Percentiles rank a stretch among this genome's conserved stretches.
phyloP scores from a whole-genome alignment of 345 rosid genomes.

The thale cress (Arabidopsis thaliana) region DNA sequence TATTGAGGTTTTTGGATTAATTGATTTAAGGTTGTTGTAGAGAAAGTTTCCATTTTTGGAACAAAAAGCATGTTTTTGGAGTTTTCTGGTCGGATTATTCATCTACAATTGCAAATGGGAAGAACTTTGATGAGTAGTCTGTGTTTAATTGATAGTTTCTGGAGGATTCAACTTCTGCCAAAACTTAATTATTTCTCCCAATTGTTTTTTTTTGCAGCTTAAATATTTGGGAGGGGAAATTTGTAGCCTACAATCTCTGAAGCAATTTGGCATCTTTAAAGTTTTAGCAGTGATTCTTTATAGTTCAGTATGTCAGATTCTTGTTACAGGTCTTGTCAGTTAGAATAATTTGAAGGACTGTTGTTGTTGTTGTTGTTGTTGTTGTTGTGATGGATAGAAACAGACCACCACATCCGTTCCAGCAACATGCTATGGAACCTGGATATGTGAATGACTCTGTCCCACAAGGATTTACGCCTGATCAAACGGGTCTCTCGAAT shows the following conservation, averaged over 20 bases:
- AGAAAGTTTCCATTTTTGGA: slow-evolving; percentile 22
- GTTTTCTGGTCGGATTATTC: slow-evolving; percentile 27
- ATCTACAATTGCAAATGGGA: slow-evolving; percentile 7
- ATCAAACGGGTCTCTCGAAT: slow-evolving; percentile 46
- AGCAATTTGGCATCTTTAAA: slow-evolving; percentile 30
- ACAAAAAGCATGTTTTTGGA: slow-evolving; percentile 37
- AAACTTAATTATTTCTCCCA: slow-evolving; percentile 3
- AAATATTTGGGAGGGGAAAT: neutral
- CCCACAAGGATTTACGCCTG: slow-evolving; percentile 55
- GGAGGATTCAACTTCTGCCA: neutral
- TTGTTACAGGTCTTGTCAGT: slow-evolving; percentile 10
- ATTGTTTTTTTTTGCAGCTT: slow-evolving; percentile 28
- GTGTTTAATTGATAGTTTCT: neutral
- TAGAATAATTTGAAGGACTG: slow-evolving; percentile 27
- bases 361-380: slow-evolving; percentile 5
- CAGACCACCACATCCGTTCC: slow-evolving; percentile 51
- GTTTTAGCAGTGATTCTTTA: neutral
- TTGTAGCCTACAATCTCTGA: slow-evolving; percentile 30
- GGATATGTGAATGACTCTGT: slow-evolving; percentile 61
- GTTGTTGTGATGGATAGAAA: slow-evolving; percentile 58
- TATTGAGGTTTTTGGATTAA: slow-evolving; percentile 34
- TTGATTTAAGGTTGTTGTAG: slow-evolving; percentile 8
- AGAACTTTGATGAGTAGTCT: slow-evolving; percentile 2
- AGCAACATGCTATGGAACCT: slow-evolving; percentile 53
- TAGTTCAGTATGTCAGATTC: slow-evolving; percentile 33